phyloP scores from a whole-genome alignment of 768 basidiomycete species.

The Tylopilus intermedius region DNA sequence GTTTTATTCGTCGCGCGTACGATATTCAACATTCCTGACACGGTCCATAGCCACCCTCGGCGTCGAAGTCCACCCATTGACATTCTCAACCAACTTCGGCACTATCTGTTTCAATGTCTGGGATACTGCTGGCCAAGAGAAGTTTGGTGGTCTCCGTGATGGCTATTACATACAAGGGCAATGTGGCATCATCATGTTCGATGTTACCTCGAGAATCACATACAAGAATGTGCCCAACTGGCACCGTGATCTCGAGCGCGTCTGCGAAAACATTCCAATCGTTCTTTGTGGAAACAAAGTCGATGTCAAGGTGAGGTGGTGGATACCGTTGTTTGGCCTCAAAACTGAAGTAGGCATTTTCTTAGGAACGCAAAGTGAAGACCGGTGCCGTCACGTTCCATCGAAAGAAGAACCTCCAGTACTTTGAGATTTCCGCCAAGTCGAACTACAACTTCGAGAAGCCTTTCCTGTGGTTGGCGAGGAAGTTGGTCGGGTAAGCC shows the following conservation, averaged over 20 bases:
- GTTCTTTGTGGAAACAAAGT: slow-evolving; percentile 99
- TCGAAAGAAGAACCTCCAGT: slow-evolving; percentile 99
- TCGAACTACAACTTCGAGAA: slow-evolving; percentile 99
- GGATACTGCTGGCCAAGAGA: slow-evolving; percentile 99
- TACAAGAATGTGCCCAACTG: slow-evolving; percentile 99
- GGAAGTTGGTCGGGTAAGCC: slow-evolving; percentile 93
- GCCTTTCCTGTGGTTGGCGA: slow-evolving; percentile 98
- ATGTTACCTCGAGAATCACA: slow-evolving; percentile 98
- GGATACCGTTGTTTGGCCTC: not conserved
- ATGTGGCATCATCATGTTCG: slow-evolving; percentile 99
- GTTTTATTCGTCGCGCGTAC: slow-evolving; percentile 8
- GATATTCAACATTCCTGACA: slow-evolving; percentile 11
- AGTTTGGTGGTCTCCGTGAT: slow-evolving; percentile 97
- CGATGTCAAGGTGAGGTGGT: slow-evolving; percentile 83
- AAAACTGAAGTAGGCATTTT: slow-evolving; percentile 5
- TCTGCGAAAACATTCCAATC: slow-evolving; percentile 99
- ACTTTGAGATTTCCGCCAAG: slow-evolving; percentile 99
- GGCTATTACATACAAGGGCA: slow-evolving; percentile 97
- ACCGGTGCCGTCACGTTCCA: slow-evolving; percentile 98
- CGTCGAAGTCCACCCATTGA: slow-evolving; percentile 97
- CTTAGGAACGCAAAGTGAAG: slow-evolving; percentile 98
- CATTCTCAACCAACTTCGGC: slow-evolving; percentile 97
- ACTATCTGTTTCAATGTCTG: slow-evolving; percentile 99
- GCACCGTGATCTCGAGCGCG: slow-evolving; percentile 99
- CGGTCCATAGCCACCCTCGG: slow-evolving; percentile 82